Conservation (phyloP, 75 land plant species). For the Azolla pinnata region DNA sequence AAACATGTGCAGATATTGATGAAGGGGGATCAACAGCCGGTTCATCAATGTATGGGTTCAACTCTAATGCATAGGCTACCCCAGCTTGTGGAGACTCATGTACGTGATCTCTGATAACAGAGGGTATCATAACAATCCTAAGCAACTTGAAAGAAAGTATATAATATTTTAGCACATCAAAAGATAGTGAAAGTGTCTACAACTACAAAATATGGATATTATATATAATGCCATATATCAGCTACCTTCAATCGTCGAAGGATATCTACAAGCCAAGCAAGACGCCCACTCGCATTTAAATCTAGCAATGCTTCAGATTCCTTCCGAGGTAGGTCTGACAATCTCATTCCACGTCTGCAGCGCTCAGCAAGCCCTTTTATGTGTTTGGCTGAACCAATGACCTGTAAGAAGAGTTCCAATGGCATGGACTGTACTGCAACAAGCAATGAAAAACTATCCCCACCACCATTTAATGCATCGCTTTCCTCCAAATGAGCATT, state of each 20-base stretch:
- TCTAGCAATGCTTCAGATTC: constrained; percentile 49
- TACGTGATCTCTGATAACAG: constrained; percentile 6
- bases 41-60: constrained; percentile 78
- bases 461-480: constrained; percentile 11
- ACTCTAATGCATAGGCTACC: constrained; percentile 74
- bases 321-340: constrained; percentile 58
- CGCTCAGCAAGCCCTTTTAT: constrained; percentile 49
- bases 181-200: background rate
- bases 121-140: constrained; percentile 31
- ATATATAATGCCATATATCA: background rate
- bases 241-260: constrained; percentile 71
- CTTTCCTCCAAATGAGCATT: constrained; percentile 12
- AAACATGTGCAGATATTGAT: constrained; percentile 26
- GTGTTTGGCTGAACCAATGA: constrained; percentile 55
- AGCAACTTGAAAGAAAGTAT: constrained; percentile 44
- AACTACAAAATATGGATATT: background rate
- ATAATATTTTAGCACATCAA: too few species aligned
- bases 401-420: constrained; percentile 80
- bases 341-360: constrained; percentile 49
- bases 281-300: constrained; percentile 54
- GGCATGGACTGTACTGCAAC: constrained; percentile 74
- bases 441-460: constrained; percentile 43
- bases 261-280: constrained; percentile 68
- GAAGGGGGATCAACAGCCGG: constrained; percentile 36
- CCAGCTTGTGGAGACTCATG: constrained; percentile 25